These are phyloP conservation scores for Daldinia concentrica DNA, from an alignment of 495 filamentous ascomycete species.

Conservation along the genomic window DNA sequence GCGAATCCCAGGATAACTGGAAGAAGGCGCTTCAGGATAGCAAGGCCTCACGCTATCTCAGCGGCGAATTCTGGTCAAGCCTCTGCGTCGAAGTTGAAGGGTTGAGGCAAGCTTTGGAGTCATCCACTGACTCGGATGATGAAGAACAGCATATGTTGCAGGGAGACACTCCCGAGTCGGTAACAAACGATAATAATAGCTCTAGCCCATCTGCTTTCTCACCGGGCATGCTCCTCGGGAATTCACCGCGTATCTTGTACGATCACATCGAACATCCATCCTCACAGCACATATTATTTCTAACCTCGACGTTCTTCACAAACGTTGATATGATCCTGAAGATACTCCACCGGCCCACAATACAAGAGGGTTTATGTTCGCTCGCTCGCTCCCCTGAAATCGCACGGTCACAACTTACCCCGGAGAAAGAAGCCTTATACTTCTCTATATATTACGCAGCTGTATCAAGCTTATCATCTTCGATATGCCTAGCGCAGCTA, in stretches of 20 bases:
- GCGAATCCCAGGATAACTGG: conserved; percentile 26
- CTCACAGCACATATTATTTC: conserved; percentile 69
- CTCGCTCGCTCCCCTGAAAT: conserved; percentile 52
- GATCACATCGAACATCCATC: conserved; percentile 52
- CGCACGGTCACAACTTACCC: conserved; percentile 27
- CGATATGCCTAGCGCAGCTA: conserved; percentile 54
- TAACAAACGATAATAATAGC: conserved; percentile 51
- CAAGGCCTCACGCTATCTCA: conserved; percentile 68
- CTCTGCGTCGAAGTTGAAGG: conserved; percentile 72
- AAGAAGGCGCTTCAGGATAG: conserved; percentile 35
- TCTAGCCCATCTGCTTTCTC: conserved; percentile 64
- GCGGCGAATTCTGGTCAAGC: conserved; percentile 80
- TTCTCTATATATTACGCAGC: conserved; percentile 71
- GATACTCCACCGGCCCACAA: conserved; percentile 60
- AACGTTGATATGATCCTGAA: conserved; percentile 67
- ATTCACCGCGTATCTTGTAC: conserved; percentile 49
- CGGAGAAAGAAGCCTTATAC: conserved; percentile 60
- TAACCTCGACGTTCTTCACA: conserved; percentile 62
- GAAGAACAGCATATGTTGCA: conserved; percentile 46
- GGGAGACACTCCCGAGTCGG: conserved; percentile 57
- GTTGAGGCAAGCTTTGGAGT: conserved; percentile 51
- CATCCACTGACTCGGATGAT: conserved; percentile 59
- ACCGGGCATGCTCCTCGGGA: conserved; percentile 60
- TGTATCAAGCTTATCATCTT: conserved; percentile 61
- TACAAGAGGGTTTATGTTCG: conserved; percentile 49